Base-by-base conservation (phyloP, 1,139 yeast genomes). In the Saccharomycopsis hybrid region DNA sequence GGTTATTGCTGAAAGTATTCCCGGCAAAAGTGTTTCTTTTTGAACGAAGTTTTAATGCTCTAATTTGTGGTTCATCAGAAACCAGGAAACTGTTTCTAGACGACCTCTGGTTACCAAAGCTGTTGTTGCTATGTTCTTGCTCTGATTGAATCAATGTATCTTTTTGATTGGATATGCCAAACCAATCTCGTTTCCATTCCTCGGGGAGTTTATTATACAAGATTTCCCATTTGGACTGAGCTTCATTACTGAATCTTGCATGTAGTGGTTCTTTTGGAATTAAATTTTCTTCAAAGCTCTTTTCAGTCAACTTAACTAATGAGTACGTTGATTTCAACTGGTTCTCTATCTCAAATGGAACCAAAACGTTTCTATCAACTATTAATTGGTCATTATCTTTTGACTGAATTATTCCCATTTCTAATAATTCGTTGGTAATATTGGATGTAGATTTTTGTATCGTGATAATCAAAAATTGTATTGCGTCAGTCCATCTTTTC, bases 401-500 rank as follows among this genome's bases (percentile, higher is more conserved):
- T n/a, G 13, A 9, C 7, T 9, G 13, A 5, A 48, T 27, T 57
- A 60, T 27, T 51, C 52, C 54, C 3, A 48, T 9, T 3, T 42
- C 45, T 3, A 8, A n/a, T 7, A 48, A 43, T 36, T 64, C 58
- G 27, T 60, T 59, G n/a, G 61, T 55, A 4, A 64, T 49, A 18
- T 64, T 62, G 2, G 47, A 53, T 5, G 58, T 38, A 8, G 54
- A 40, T 5, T 49, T 41, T 4, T 56, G 58, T 0, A 65, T 57
- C 52, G 68, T 68, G 2, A 52, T 55, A 8, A 67, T 57, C 35
- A 74, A 56, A 46, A 61, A 65, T 8, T 52, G 55, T 51, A 72
- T 73, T 2, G 73, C 61, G 30, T 67, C 66, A 41, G 62, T 58
- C 79, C 78, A 74, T 55, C 68, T 68, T 25, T 57, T 54, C 45